These are phyloP conservation scores for Diophrys sp. DNA, from an alignment of 73 alveolate genomes.

Conservation along the genomic window DNA sequence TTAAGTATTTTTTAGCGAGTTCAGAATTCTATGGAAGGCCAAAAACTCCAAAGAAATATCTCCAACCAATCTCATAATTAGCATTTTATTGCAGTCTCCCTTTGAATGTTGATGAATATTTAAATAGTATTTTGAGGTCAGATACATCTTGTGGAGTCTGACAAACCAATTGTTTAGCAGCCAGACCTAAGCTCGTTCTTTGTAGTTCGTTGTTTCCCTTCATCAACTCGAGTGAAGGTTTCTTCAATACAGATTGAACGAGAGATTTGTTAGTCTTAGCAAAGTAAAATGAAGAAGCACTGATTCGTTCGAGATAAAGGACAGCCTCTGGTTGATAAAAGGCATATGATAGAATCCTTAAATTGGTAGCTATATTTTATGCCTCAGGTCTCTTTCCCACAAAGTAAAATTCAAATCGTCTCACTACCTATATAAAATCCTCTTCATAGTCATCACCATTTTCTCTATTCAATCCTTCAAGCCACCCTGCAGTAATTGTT, in stretches of 20 bases:
- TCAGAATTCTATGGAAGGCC: neutral
- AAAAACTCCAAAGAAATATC: neutral
- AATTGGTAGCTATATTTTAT: neutral
- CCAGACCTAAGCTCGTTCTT: too few relatives aligned
- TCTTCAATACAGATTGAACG: neutral
- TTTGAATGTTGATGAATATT: too few relatives aligned
- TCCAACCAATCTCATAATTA: neutral
- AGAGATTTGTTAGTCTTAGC: neutral
- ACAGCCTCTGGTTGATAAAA: neutral
- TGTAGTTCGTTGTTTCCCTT: too few relatives aligned
- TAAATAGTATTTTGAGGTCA: too few relatives aligned
- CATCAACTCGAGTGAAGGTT: neutral
- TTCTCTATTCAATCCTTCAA: neutral
- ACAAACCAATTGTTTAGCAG: too few relatives aligned
- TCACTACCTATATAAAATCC: neutral
- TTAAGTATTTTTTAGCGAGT: neutral
- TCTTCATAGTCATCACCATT: neutral
- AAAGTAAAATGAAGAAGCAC: neutral
- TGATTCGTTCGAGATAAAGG: neutral
- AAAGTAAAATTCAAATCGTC: too few relatives aligned
- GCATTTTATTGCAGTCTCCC: too few relatives aligned
- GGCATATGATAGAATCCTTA: neutral
- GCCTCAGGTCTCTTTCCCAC: neutral
- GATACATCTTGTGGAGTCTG: too few relatives aligned
- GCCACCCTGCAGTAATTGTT: neutral